These are phyloP conservation scores for Cordyceps militaris DNA, from an alignment of 2,329 filamentous ascomycete species.

Conservation along the genomic window DNA sequence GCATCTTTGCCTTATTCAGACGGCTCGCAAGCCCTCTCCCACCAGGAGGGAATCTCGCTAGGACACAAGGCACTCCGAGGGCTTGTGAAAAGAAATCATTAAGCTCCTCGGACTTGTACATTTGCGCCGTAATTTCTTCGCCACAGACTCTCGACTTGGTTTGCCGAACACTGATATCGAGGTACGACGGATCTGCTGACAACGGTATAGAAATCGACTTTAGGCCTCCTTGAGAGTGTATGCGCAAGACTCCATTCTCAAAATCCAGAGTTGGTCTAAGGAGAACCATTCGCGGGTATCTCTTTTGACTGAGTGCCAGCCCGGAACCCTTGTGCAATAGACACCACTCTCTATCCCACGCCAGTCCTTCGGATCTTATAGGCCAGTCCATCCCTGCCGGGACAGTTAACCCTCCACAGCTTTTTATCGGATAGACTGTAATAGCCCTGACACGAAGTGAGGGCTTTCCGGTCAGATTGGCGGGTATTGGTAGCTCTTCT, in stretches of 20 bases:
- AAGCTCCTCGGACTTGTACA: constrained; percentile 60
- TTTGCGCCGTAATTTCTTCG: constrained; percentile 63
- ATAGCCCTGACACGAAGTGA: constrained; percentile 49
- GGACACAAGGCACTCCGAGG: constrained; percentile 70
- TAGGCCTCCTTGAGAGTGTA: constrained; percentile 41
- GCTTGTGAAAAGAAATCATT: constrained; percentile 70
- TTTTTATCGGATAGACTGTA: constrained; percentile 87
- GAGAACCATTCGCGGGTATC: constrained; percentile 80
- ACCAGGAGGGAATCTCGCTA: constrained; percentile 75
- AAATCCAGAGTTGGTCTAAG: constrained; percentile 71
- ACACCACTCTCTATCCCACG: constrained; percentile 97
- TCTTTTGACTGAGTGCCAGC: constrained; percentile 80
- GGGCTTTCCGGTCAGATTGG: not conserved
- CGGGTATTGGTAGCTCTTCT: not conserved
- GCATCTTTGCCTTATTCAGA: constrained; percentile 64
- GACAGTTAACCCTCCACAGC: constrained; percentile 73
- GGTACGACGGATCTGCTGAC: constrained; percentile 57
- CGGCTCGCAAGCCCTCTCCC: constrained; percentile 53
- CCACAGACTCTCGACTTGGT: constrained; percentile 70
- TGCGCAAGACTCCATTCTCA: constrained; percentile 53
- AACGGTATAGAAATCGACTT: constrained; percentile 48
- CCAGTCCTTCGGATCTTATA: constrained; percentile 72
- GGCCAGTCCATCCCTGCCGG: constrained; percentile 62
- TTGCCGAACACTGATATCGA: constrained; percentile 34
- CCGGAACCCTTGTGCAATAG: constrained; percentile 81